Evolutionary conservation across 2,329 filamentous ascomycete genomes (phyloP), one percentile per base, ranked within the genome.

Genomic region (Botrytis fabae): DNA sequence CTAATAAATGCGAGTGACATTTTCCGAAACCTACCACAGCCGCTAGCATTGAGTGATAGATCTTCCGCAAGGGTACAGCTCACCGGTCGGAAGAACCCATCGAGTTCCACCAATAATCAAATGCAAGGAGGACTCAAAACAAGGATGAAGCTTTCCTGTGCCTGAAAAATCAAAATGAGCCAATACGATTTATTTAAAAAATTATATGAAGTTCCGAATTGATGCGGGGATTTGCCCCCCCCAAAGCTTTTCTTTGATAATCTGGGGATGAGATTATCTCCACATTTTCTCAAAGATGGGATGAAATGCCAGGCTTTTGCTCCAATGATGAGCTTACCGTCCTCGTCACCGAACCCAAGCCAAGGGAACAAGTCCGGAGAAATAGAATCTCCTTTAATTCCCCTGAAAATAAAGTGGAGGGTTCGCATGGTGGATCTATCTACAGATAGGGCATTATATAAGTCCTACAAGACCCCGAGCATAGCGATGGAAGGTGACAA

Each of bases 51-150:
- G 20, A n/a, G 32, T 32, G 18, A 42, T 22, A 32, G 35, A 54
- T 32, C 14, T 28, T 28, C 35, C 64, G 35, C 44, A 57, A 68
- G 35, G 48, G 35, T 57, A 25, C 48, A 18, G 48, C 48, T 68
- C 48, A 68, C 48, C 65, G 64, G 63, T 28, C 48, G 65, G 35
- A 57, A 12, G 10, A 57, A 22, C 4, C 3, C 40, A n/a, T n/a
- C 18, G 35, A 68, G 35, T 68, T 68, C 65, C 65, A 68, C 65
- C 65, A 68, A 68, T 68, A 42, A 35, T 57, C 38, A 32, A 68
- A 54, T 38, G 18, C 22, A 42, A 57, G 57, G 20, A 32, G 65
- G 32, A 18, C 38, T 51, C 32, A 25, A 32, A 51, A 14, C 28
- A 65, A 65, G 63, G 63, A 32, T 69, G 18, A 57, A 69, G 38